These are phyloP conservation scores for Trichoderma endophyticum DNA, from an alignment of 2,329 filamentous ascomycete species.

Conservation along the genomic window DNA sequence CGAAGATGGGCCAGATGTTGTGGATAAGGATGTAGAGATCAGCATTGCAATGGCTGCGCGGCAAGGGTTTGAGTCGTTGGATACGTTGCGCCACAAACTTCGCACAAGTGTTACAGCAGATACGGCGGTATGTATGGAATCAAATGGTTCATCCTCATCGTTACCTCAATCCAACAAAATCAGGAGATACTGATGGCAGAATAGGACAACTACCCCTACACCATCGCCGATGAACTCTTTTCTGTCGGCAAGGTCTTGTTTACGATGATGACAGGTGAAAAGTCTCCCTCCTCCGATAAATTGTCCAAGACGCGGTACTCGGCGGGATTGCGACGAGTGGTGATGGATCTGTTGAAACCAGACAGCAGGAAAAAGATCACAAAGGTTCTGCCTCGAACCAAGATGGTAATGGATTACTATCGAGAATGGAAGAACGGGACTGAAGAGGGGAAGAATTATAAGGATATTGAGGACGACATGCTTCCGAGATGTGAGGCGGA, in stretches of 20 bases:
- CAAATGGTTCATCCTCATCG: neutral
- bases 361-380: neutral
- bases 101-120: neutral
- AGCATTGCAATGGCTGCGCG: constrained; percentile 21
- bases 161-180: neutral
- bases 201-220: constrained; percentile 26
- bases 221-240: constrained; percentile 37
- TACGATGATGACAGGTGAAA: constrained; percentile 40
- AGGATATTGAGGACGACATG: constrained; percentile 31
- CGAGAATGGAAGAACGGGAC: constrained; percentile 31
- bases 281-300: constrained; percentile 21
- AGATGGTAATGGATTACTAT: constrained; percentile 27
- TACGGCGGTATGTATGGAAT: neutral
- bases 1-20: neutral
- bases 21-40: neutral
- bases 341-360: constrained; percentile 28
- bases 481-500: constrained; percentile 10
- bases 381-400: constrained; percentile 19
- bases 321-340: constrained; percentile 22
- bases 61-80: constrained; percentile 21
- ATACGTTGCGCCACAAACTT: constrained; percentile 9
- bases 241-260: constrained; percentile 39
- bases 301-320: constrained; percentile 31
- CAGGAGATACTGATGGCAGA: neutral
- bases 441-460: constrained; percentile 30